Conservation (phyloP, 345 rosid genomes). For the Microcos paniculata region DNA sequence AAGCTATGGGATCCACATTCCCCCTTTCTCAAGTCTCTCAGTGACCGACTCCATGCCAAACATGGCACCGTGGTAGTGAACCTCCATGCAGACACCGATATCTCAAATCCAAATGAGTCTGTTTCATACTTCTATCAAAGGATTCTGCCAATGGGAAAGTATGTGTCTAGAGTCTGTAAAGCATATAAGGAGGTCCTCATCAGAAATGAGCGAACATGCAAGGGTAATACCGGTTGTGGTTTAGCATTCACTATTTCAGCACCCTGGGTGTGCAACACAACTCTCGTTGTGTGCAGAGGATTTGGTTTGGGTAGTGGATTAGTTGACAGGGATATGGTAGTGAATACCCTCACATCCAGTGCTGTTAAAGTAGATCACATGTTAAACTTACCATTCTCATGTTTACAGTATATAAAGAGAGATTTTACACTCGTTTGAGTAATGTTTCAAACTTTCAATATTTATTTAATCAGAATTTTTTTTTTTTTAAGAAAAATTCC, state of each 20-base stretch:
- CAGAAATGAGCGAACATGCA: slow-evolving; percentile 23
- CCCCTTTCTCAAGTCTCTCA: slow-evolving; percentile 60
- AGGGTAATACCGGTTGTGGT: slow-evolving; percentile 30
- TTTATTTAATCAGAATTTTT: too few relatives aligned
- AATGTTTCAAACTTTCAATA: not conserved
- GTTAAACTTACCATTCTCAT: slow-evolving; percentile 66
- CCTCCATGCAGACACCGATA: slow-evolving; percentile 71
- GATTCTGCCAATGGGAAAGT: slow-evolving; percentile 43
- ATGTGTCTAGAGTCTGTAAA: slow-evolving; percentile 51
- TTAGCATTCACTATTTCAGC: slow-evolving; percentile 56
- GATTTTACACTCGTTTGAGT: slow-evolving; percentile 44
- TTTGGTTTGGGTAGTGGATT: slow-evolving; percentile 23
- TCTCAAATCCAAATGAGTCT: slow-evolving; percentile 24
- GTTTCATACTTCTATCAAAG: slow-evolving; percentile 31
- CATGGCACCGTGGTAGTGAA: slow-evolving; percentile 90
- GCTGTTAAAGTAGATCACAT: slow-evolving; percentile 51
- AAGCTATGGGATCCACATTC: slow-evolving; percentile 78
- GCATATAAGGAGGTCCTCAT: slow-evolving; percentile 59
- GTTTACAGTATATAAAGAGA: slow-evolving; percentile 59
- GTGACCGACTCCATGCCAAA: slow-evolving; percentile 51
- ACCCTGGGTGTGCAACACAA: slow-evolving; percentile 77
- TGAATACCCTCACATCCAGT: slow-evolving; percentile 44
- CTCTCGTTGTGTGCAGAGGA: slow-evolving; percentile 77
- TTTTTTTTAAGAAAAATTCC: too few relatives aligned
- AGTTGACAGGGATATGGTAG: slow-evolving; percentile 29